Base-by-base conservation (phyloP, 148 eudicot species). In the Vaccinium myrtillus region DNA sequence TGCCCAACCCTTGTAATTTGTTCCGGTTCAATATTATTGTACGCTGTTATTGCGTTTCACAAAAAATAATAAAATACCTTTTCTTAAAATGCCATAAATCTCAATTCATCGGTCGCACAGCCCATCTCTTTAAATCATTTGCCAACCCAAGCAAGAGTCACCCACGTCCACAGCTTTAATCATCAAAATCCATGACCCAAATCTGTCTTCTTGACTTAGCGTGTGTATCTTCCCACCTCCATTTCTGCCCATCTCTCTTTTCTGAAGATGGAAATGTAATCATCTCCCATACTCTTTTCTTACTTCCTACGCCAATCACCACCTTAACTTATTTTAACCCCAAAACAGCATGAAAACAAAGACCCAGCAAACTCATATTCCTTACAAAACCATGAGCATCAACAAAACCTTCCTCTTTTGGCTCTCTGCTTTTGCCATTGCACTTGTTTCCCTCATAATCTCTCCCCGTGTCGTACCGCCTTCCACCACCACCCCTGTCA, bases 271-370 rank as follows among this genome's bases (percentile, higher is more conserved):
- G 53, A 81, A 67, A 51, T 76, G 65, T 78, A 70, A 74, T 85
- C 83, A 85, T 85, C 83, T 80, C 79, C 30, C 53, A 80, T 82
- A 75, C 53, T 50, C 87, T 81, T 91, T 87, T 82, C 94, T 93
- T 94, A 82, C 78, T 89, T 89, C 93, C 91, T 86, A 95, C 93
- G 94, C 84, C 90, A 91, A 88, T 83, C 89, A 83, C 23, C 56
- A 23, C 49, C 84, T 86, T 81, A 84, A 61, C 65, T 16, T 48
- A 46, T 21, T 63, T 48, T 39, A 53, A 74, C 56, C 75, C 50
- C 56, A 79, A 53, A 78, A 51, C 19, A 18, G 23, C 46, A 25
- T 19, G 36, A 70, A 82, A 67, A 67, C 67, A 63, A 63, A 2
- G 46, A 56, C 59, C 13, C 51, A 18, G 3, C 77, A n/a, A 51